Evolutionary conservation across 495 filamentous ascomycete species (phyloP).

Genomic region (Thermothielavioides terrestris): DNA sequence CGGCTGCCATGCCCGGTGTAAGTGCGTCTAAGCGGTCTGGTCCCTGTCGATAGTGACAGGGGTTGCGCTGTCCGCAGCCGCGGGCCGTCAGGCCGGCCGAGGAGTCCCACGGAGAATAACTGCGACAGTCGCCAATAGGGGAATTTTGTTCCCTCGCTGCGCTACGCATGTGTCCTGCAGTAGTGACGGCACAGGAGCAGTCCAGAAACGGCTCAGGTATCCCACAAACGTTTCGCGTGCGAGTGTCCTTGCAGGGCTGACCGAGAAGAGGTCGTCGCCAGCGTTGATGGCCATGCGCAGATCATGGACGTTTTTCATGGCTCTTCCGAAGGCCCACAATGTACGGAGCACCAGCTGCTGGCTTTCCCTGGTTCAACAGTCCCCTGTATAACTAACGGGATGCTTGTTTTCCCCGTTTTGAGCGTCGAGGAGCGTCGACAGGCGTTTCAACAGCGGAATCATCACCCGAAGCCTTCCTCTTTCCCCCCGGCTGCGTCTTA

Average conservation of each 20-base stretch:
- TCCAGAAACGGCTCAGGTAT: conserved; percentile 11
- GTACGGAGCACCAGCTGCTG: conserved; percentile 3
- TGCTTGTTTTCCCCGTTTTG: conserved; percentile 26
- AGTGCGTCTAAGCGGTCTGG: conserved; percentile 7
- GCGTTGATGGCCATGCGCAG: too few species aligned
- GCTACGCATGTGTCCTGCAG: neutral
- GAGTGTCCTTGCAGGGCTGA: conserved; percentile 19
- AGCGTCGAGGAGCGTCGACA: conserved; percentile 21
- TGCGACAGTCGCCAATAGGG: conserved; percentile 23
- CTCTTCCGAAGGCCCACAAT: conserved; percentile 13
- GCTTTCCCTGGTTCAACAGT: conserved; percentile 1
- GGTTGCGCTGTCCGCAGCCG: conserved; percentile 8
- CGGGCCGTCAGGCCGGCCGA: conserved; percentile 21
- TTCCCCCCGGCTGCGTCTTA: conserved; percentile 18
- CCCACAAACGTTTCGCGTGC: conserved; percentile 11
- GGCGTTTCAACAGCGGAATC: conserved; percentile 11
- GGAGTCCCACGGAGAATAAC: conserved; percentile 16
- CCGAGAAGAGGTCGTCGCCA: conserved; percentile 9
- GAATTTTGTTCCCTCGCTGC: conserved; percentile 17
- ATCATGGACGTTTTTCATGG: conserved; percentile 8
- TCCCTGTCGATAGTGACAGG: conserved; percentile 6
- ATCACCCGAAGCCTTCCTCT: conserved; percentile 27
- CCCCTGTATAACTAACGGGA: conserved; percentile 8
- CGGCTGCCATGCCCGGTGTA: conserved; percentile 6
- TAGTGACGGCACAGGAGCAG: neutral